Evolutionary conservation across 2,329 filamentous ascomycete species (phyloP), one percentile per base, ranked within the genome.

Genomic region (Lasiodiplodia theobromae): DNA sequence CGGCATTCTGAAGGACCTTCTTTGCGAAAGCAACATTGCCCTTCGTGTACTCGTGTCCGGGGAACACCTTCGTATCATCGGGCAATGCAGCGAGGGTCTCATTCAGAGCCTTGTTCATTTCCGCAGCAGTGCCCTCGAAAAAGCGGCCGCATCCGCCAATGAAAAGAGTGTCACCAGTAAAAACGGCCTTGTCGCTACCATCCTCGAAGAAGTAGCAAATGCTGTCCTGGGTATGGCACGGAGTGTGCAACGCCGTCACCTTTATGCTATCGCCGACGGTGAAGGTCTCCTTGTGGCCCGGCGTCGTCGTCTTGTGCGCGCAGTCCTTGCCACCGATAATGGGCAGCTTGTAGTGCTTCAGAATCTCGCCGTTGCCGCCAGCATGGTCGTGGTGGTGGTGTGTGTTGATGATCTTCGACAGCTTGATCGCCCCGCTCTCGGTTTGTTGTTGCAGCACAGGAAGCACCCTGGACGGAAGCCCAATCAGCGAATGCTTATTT

Each of bases 11-110:
- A 68, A 91, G 83, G 18, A 98, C 91, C 2, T 90, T 91, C 69
- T 91, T 82, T 58, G 89, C 90, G 77, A 99, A 99, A 78, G 93
- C 93, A 75, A 96, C 93, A 76, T 99, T 99, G 64, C 91, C 87
- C 81, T 96, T 97, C n/a, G 96, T 99, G 82, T 99, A 99, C 80
- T 98, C 96, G 76, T 99, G 96, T 4, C 96, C 96, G 21, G 95
- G 94, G 77, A 93, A 99, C 72, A 99, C 93, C 72, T 91, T 91
- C 0, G 96, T 98, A 74, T 98, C 94, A 73, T 97, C 91, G 0
- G 96, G 95, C 68, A 99, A 82, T 6, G 88, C 82, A 2, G 88
- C 92, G 54, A 99, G 86, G 0, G 90, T 92, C 81, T 93, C 89
- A 80, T 99, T 99, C 75, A 99, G 81, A 0, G 96, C 95, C 74